phyloP scores from a whole-genome alignment of 2,329 filamentous ascomycete species.

The Cladobotryum mycophilum region DNA sequence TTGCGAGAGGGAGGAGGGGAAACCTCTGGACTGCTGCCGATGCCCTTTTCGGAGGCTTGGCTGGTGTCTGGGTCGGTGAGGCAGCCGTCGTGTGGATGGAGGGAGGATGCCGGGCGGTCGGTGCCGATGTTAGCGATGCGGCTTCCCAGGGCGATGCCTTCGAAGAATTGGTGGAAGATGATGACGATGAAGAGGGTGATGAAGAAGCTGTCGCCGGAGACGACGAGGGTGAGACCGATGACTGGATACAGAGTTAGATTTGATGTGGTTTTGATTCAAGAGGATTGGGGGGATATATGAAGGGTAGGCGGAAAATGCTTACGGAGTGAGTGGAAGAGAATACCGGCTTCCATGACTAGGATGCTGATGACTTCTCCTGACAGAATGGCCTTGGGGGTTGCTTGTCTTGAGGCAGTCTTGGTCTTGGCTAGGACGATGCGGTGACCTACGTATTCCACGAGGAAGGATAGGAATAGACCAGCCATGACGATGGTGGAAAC shows the following conservation, averaged over 20 bases:
- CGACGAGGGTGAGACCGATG: constrained; percentile 58
- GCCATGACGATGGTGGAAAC: constrained; percentile 68
- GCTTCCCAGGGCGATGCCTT: constrained; percentile 67
- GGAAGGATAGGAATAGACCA: constrained; percentile 65
- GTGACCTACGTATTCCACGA: constrained; percentile 62
- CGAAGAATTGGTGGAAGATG: constrained; percentile 73
- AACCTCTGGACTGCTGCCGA: not conserved
- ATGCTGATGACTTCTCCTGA: constrained; percentile 52
- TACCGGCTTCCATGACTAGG: constrained; percentile 64
- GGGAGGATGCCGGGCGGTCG: constrained; percentile 4
- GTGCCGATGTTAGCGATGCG: constrained; percentile 57
- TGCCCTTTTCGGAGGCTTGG: no score
- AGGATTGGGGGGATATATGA: not conserved
- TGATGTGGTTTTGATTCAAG: not conserved
- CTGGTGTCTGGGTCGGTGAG: not conserved
- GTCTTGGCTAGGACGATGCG: constrained; percentile 44
- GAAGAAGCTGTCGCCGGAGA: constrained; percentile 51
- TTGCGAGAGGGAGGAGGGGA: not conserved
- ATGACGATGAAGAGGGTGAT: constrained; percentile 59
- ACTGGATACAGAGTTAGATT: constrained; percentile 32
- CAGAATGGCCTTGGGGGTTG: constrained; percentile 21
- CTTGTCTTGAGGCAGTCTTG: constrained; percentile 18
- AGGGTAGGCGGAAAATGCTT: constrained; percentile 25
- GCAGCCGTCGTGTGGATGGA: constrained; percentile 14
- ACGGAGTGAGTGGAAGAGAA: constrained; percentile 69